Evolutionary conservation across 192 early-diverging fungal genomes (phyloP).

Genomic region (Umbelopsis ramanniana): DNA sequence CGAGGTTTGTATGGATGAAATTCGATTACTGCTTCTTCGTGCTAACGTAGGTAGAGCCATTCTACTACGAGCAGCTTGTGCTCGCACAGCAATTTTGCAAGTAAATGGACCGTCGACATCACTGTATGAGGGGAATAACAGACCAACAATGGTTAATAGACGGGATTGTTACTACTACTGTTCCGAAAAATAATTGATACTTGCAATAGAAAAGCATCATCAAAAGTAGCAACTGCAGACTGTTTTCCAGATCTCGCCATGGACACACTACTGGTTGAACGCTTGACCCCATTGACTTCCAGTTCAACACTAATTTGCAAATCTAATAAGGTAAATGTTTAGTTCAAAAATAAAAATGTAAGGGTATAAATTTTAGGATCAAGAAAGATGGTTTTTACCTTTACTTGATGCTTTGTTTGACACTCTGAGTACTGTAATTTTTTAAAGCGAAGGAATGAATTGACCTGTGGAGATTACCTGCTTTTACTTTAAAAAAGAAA

Average conservation of each 20-base stretch:
- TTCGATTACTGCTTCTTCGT: neutral
- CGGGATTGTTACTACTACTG: too few relatives aligned
- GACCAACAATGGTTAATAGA: neutral
- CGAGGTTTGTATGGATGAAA: neutral
- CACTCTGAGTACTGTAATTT: neutral
- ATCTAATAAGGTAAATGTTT: neutral
- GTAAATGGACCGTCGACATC: constrained; percentile 19
- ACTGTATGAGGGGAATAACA: neutral
- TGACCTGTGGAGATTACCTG: neutral
- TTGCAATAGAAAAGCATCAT: constrained; percentile 19
- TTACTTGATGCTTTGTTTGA: constrained; percentile 6
- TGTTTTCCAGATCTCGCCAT: constrained; percentile 1
- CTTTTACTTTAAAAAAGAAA: neutral
- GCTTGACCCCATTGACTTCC: constrained; percentile 6
- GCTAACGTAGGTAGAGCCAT: neutral
- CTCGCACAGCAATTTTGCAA: constrained; percentile 9
- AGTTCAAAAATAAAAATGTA: neutral
- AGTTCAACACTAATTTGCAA: neutral
- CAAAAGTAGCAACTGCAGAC: neutral
- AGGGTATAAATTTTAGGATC: neutral
- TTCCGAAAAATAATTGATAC: neutral
- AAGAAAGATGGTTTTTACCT: neutral
- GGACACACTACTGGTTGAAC: neutral
- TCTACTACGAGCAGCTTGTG: neutral
- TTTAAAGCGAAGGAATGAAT: neutral